These are phyloP conservation scores for Hypsizygus marmoreus DNA, from an alignment of 768 basidiomycete genomes.

Conservation along the genomic window DNA sequence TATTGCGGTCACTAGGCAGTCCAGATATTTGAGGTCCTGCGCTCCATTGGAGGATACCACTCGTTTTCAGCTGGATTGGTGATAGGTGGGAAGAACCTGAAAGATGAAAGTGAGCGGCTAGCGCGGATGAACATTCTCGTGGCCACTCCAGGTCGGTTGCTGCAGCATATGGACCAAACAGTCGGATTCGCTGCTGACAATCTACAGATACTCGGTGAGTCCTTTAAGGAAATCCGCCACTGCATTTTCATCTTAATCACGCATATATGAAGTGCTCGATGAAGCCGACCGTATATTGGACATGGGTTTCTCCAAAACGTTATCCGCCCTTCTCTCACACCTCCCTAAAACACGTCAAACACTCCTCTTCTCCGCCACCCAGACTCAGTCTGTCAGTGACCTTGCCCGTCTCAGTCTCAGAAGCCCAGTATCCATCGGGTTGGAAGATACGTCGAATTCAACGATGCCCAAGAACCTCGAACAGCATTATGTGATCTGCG, in stretches of 20 bases:
- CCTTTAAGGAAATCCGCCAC: neutral
- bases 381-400: constrained; percentile 86
- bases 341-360: constrained; percentile 93
- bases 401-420: constrained; percentile 89
- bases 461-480: constrained; percentile 79
- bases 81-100: constrained; percentile 94
- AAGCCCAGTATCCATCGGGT: constrained; percentile 74
- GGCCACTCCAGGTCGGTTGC: constrained; percentile 90
- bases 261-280: constrained; percentile 69
- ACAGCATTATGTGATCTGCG: constrained; percentile 85
- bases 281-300: constrained; percentile 97
- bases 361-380: constrained; percentile 94
- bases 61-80: constrained; percentile 92
- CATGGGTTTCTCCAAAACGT: constrained; percentile 90
- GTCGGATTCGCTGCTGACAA: constrained; percentile 91
- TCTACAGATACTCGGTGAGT: constrained; percentile 86
- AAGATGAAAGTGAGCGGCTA: constrained; percentile 88
- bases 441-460: constrained; percentile 50
- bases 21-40: constrained; percentile 95
- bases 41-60: constrained; percentile 91
- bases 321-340: constrained; percentile 89
- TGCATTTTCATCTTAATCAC: constrained; percentile 4
- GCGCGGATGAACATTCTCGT: constrained; percentile 98
- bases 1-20: constrained; percentile 71
- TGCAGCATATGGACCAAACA: constrained; percentile 99